Evolutionary conservation across 306 rosid genomes (phyloP).

Genomic region (Prunus padus): DNA sequence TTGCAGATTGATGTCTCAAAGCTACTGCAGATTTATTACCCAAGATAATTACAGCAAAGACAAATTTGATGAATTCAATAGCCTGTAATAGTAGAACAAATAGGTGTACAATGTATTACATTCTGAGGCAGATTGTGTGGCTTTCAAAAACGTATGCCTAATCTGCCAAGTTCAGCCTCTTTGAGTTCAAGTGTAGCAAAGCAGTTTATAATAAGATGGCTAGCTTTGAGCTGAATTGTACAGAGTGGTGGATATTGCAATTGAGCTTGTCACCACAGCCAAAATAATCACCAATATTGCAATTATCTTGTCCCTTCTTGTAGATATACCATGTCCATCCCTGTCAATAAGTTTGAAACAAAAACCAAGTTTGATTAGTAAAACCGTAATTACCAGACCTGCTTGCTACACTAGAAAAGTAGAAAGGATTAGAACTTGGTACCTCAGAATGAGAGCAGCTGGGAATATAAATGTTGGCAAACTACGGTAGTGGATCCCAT

Average conservation of each 20-base stretch:
- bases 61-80: neutral
- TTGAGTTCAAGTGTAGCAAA: too few relatives aligned
- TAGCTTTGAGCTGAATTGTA: neutral
- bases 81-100: neutral
- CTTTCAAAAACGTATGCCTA: constrained; percentile 14
- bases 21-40: neutral
- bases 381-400: neutral
- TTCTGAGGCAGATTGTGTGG: constrained; percentile 3
- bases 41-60: neutral
- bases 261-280: constrained; percentile 23
- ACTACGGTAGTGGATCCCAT: constrained; percentile 63
- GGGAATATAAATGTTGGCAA: constrained; percentile 55
- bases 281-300: constrained; percentile 20
- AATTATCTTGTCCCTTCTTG: constrained; percentile 20
- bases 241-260: constrained; percentile 30
- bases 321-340: constrained; percentile 27
- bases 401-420: neutral
- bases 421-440: neutral
- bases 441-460: constrained; percentile 52
- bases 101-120: neutral
- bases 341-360: constrained; percentile 1
- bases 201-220: neutral
- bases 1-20: constrained; percentile 3
- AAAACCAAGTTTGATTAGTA: neutral
- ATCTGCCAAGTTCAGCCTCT: neutral